A percentile compares a stretch with the other conserved stretches of the same genome.
These are phyloP conservation scores for Fraxinus ornus DNA, from an alignment of 305 asterid genomes.

Conservation along the genomic window DNA sequence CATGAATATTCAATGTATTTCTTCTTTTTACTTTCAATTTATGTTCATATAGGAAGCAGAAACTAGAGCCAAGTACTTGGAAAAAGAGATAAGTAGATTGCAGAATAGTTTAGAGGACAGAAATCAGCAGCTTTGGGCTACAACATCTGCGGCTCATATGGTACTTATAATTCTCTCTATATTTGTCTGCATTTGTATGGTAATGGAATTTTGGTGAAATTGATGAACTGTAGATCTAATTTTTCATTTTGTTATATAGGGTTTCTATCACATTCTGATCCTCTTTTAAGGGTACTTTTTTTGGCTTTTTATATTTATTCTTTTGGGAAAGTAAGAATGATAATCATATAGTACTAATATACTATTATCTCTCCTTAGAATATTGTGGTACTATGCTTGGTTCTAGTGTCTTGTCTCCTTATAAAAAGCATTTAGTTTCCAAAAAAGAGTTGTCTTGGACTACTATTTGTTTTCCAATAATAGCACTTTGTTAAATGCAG, in stretches of 20 bases:
- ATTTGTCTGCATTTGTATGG: background rate
- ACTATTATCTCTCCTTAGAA: conserved; percentile 23
- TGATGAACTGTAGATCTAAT: conserved; percentile 13
- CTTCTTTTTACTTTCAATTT: background rate
- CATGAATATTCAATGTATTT: conserved; percentile 10
- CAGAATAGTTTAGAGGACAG: conserved; percentile 61
- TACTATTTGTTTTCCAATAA: background rate
- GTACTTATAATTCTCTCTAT: conserved; percentile 29
- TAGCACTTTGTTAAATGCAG: background rate
- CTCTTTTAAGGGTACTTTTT: conserved; percentile 34
- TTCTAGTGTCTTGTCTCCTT: conserved; percentile 38
- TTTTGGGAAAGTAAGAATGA: conserved; percentile 25
- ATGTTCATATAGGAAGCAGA: conserved; percentile 57
- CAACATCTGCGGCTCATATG: conserved; percentile 54
- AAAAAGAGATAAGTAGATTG: conserved; percentile 53
- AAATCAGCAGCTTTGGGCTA: conserved; percentile 52
- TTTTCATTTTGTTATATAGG: conserved; percentile 11
- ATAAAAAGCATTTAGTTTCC: conserved; percentile 31
- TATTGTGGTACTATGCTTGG: conserved; percentile 24
- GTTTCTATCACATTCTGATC: conserved; percentile 22
- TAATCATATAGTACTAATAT: conserved; percentile 16
- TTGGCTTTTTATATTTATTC: conserved; percentile 33
- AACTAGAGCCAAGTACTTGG: conserved; percentile 60
- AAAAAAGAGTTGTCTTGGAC: conserved; percentile 28
- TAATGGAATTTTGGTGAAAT: background rate